Percentiles rank a stretch among this genome's conserved stretches.
These are phyloP conservation scores for Blastobotrys chiropterorum DNA, from an alignment of 805 yeast genomes.

Conservation along the genomic window DNA sequence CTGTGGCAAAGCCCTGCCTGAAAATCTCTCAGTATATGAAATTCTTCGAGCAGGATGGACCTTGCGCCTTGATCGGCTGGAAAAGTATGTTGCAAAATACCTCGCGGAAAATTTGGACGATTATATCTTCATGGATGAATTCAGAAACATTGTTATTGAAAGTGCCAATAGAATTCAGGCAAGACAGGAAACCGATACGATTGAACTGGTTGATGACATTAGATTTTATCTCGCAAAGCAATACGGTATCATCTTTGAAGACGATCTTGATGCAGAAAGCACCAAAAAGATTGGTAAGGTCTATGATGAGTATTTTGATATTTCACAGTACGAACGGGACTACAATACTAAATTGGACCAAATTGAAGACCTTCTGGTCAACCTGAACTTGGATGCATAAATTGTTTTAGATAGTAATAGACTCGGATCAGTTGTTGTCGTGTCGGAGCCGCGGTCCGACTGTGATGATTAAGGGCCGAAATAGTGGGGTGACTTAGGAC, in stretches of 20 bases:
- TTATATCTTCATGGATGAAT: slow-evolving; percentile 35
- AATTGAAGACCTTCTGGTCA: slow-evolving; percentile 37
- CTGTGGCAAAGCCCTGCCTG: background rate
- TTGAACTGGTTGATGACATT: slow-evolving; percentile 74
- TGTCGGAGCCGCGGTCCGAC: too few species aligned
- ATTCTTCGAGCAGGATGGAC: slow-evolving; percentile 59
- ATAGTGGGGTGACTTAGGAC: too few species aligned
- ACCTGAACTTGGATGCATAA: slow-evolving; percentile 40
- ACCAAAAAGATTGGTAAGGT: slow-evolving; percentile 13
- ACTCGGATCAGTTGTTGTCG: too few species aligned
- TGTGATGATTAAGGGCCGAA: too few species aligned
- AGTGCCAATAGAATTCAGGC: slow-evolving; percentile 50
- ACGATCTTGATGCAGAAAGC: slow-evolving; percentile 4
- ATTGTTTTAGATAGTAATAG: background rate
- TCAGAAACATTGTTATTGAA: slow-evolving; percentile 36
- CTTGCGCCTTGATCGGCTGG: slow-evolving; percentile 56
- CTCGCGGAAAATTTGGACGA: slow-evolving; percentile 45
- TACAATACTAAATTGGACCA: slow-evolving; percentile 35
- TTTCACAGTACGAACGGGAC: slow-evolving; percentile 28
- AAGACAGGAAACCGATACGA: slow-evolving; percentile 72
- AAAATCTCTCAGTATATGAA: background rate
- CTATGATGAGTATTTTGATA: slow-evolving; percentile 18
- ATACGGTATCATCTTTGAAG: slow-evolving; percentile 24
- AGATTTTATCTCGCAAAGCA: slow-evolving; percentile 50
- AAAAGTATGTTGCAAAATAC: slow-evolving; percentile 52